Evolutionary conservation across 2,329 filamentous ascomycete species (phyloP), one percentile per base, ranked within the genome.

Genomic region (Colletotrichum incanum): DNA sequence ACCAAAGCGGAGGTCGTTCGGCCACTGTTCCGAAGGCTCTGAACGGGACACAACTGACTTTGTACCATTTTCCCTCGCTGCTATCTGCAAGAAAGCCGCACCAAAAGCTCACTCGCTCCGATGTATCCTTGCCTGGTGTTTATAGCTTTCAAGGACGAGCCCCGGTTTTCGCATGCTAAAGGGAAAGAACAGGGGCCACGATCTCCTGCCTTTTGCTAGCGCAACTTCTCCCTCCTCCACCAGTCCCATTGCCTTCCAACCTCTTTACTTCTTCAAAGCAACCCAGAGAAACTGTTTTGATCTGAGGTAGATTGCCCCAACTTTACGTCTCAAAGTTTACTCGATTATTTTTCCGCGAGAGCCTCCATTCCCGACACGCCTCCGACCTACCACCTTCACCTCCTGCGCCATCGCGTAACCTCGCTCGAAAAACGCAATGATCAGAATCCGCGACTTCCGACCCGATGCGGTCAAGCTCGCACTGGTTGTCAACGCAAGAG

Each of bases 371-470:
- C 14, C 3, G 26, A 26, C 16, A 31, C 18, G 28, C 26, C 49
- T 28, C 14, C 26, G 16, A 39, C 18, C 11, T n/a, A 23, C 31
- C 3, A 4, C 7, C 14, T 2, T 8, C 2, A 8, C 18, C 12
- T 43, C 18, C 7, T 14, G 16, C 37, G 14, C 5, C 39, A 45
- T 45, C 4, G n/a, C 9, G 18, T 5, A 11, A 26, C 34, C 14
- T 23, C 12, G 8, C 14, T 18, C 14, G n/a, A 41, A 58, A 3
- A 14, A 8, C n/a, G 5, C n/a, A 16, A 61, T 63, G 56, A 16
- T 12, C 28, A 11, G 12, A 39, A 28, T 41, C 34, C 26, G n/a
- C 3, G 65, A 67, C 56, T 67, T 67, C 37, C 23, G 65, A 34
- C 45, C 58, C 16, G 47, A 62, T 26, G 65, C 65, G 20, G n/a